A percentile compares a stretch with the other conserved stretches of the same genome.
Evolutionary conservation across 148 eudicot species (phyloP).

Genomic region (Rhododendron mucronatum): DNA sequence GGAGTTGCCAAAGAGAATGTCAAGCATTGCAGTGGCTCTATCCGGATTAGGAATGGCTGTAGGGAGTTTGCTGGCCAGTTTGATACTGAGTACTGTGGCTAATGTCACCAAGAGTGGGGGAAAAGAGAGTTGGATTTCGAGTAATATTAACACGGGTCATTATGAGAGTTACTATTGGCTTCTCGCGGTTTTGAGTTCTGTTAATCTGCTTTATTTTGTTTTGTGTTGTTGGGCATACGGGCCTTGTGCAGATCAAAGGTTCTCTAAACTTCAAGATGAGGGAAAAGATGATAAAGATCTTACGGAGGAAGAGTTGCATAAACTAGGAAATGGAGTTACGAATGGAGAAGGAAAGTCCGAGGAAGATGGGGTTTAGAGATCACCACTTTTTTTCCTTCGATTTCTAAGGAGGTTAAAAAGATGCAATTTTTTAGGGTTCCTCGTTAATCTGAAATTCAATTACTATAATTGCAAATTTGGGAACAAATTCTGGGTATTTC

Average conservation of each 20-base stretch:
- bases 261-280: slow-evolving; percentile 16
- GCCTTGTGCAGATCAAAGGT: slow-evolving; percentile 34
- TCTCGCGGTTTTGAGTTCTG: slow-evolving; percentile 47
- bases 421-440: not conserved
- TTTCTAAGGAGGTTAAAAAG: not conserved
- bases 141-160: slow-evolving; percentile 68
- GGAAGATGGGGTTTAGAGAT: not conserved
- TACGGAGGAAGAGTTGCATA: slow-evolving; percentile 27
- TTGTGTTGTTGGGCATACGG: slow-evolving; percentile 73
- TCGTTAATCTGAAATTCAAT: too few relatives aligned
- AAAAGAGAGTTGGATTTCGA: slow-evolving; percentile 59
- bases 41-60: slow-evolving; percentile 52
- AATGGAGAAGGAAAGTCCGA: slow-evolving; percentile 20
- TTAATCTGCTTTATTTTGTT: slow-evolving; percentile 56
- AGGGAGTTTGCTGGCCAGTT: slow-evolving; percentile 61
- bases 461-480: too few relatives aligned
- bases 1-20: slow-evolving; percentile 79
- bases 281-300: slow-evolving; percentile 6
- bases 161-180: slow-evolving; percentile 73
- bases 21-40: slow-evolving; percentile 59
- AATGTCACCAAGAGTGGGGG: slow-evolving; percentile 37
- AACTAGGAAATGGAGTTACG: not conserved
- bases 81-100: slow-evolving; percentile 44
- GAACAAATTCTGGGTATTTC: too few relatives aligned
- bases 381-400: not conserved